These are phyloP conservation scores for Salvia sclarea DNA, from an alignment of 305 asterid species.

Conservation along the genomic window DNA sequence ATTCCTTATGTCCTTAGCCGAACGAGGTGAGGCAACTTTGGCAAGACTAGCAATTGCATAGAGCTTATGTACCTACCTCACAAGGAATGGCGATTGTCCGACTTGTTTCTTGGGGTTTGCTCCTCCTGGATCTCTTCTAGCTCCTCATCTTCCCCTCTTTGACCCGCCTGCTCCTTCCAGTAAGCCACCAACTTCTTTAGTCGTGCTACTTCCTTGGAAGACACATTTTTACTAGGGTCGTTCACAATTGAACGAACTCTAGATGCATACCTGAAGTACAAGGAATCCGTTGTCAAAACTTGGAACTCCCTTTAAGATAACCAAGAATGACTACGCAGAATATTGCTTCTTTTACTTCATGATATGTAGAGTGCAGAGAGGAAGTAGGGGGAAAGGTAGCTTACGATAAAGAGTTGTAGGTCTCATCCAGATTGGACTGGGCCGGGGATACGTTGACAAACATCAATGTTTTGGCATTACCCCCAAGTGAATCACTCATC, in stretches of 20 bases:
- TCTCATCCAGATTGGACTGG: conserved; percentile 91
- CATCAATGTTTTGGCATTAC: conserved; percentile 95
- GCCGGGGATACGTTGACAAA: conserved; percentile 91
- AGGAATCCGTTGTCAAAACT: not conserved
- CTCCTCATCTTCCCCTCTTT: conserved; percentile 77
- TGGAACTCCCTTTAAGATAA: not conserved
- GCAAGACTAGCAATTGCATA: conserved; percentile 5
- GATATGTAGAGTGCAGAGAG: not conserved
- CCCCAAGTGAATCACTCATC: conserved; percentile 98
- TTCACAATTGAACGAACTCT: conserved; percentile 85
- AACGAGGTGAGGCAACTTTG: not conserved
- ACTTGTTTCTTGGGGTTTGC: conserved; percentile 48
- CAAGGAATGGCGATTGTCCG: conserved; percentile 72
- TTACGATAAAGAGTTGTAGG: conserved; percentile 88
- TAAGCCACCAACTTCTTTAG: conserved; percentile 72
- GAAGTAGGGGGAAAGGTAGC: conserved; percentile 25
- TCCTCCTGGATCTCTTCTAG: conserved; percentile 86
- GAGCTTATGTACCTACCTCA: conserved; percentile 28
- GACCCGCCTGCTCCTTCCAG: conserved; percentile 95
- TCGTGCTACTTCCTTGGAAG: conserved; percentile 92
- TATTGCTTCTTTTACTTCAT: not conserved
- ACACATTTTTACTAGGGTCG: conserved; percentile 81
- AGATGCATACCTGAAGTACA: conserved; percentile 75
- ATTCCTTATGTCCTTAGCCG: conserved; percentile 16
- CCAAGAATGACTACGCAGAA: not conserved